A percentile compares a stretch with the other conserved stretches of the same genome.
Conservation (phyloP, 73 alveolate genomes). For the Paramecium sonneborni region DNA sequence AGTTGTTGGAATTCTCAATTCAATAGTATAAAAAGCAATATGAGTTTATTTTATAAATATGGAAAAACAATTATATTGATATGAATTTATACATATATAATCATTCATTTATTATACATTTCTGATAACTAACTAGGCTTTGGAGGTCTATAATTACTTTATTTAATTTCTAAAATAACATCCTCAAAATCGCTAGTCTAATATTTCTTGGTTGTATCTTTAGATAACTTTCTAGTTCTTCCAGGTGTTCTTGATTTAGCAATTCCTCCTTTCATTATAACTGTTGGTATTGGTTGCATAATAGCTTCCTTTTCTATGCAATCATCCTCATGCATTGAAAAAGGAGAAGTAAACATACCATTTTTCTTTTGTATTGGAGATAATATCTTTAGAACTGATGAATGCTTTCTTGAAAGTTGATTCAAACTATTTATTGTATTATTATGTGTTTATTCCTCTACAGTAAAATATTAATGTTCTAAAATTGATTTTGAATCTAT, state of each 20-base stretch:
- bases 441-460: background rate
- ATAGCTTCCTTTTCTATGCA: background rate
- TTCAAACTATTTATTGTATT: background rate
- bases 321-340: background rate
- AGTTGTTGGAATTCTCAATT: conserved; percentile 61
- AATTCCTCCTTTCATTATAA: background rate
- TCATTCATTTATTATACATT: conserved; percentile 1
- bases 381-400: background rate
- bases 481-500: background rate
- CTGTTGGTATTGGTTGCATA: conserved; percentile 5
- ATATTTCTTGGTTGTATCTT: background rate
- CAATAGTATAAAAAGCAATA: background rate
- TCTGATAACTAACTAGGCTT: conserved; percentile 14
- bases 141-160: background rate
- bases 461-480: background rate
- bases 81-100: background rate
- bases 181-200: background rate
- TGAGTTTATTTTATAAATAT: background rate
- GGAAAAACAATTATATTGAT: background rate
- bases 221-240: background rate
- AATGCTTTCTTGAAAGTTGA: background rate
- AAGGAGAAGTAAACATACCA: background rate
- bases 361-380: background rate
- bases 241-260: background rate
- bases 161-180: background rate